A percentile compares a stretch with the other conserved stretches of the same genome.
These are phyloP conservation scores for Tetradesmus obliquus DNA, from an alignment of 139 green algal genomes.

Conservation along the genomic window DNA sequence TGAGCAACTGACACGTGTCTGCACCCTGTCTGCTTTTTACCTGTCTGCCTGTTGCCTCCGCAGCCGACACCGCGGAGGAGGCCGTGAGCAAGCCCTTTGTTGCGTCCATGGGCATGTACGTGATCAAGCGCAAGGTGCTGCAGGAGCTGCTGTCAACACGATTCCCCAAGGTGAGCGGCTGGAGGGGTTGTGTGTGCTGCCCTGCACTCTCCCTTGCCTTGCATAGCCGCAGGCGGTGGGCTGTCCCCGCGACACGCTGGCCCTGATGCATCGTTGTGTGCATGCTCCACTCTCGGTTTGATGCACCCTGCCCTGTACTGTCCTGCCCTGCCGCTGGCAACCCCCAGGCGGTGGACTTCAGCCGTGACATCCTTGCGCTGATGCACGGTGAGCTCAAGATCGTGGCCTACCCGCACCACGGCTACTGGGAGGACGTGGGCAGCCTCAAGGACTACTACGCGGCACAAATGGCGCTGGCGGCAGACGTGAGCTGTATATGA, in stretches of 20 bases:
- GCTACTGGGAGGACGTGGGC: constrained; percentile 97
- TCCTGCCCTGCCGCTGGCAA: not conserved
- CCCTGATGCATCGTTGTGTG: not conserved
- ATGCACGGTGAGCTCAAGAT: constrained; percentile 41
- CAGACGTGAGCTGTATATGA: constrained; percentile 29
- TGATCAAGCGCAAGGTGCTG: constrained; percentile 94
- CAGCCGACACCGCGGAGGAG: constrained; percentile 34
- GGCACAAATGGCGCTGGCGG: constrained; percentile 90
- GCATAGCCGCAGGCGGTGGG: no score
- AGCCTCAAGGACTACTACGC: constrained; percentile 97
- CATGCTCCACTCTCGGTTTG: not conserved
- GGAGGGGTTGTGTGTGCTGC: no score
- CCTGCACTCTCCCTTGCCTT: no score
- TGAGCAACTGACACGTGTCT: no score
- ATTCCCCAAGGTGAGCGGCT: constrained; percentile 25
- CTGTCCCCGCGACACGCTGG: not conserved
- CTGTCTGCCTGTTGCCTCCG: not conserved
- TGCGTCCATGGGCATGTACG: constrained; percentile 97
- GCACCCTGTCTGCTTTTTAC: not conserved
- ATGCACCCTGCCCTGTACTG: no score
- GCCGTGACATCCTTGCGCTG: constrained; percentile 89
- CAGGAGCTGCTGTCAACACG: constrained; percentile 60
- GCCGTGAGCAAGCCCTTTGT: constrained; percentile 81
- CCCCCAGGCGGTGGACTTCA: constrained; percentile 87
- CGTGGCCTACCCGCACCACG: constrained; percentile 57